Evolutionary conservation across 2,329 filamentous ascomycete genomes (phyloP), one percentile per base, ranked within the genome.

Genomic region (Didymella segeticola): DNA sequence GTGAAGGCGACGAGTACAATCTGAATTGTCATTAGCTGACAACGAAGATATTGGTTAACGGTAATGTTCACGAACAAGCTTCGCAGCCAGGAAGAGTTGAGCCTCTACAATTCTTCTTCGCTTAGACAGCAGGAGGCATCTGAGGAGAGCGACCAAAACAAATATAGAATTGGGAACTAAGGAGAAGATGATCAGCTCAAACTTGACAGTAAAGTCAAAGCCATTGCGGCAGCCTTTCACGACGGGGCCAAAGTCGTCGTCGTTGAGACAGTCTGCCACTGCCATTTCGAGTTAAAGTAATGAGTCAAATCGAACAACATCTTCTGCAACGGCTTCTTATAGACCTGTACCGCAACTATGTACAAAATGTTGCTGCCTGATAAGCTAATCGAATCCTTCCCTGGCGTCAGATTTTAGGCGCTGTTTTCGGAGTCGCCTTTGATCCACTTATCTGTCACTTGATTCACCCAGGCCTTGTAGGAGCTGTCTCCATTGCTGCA

Each of bases 171-270:
- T 47, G 2, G 68, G 70, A 19, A 74, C 50, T 9, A 74, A 63
- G 1, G 68, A 69, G 55, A 72, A 70, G 48, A 72, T 72, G 14
- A 73, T 41, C 50, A 75, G 53, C 55, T 73, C 70, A 45, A 73
- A 73, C 43, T 68, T 61, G 22, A 73, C 11, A 33, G 61, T 72
- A 43, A 73, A 73, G 50, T 73, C 68, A 31, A 64, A 64, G 15
- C 33, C 29, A 11, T 27, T n/a, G 19, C 37, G 36, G 17, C 43
- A 47, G 29, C 43, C 43, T 27, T 30, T 27, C 3, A 47, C 43
- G 7, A 38, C 17, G 15, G 43, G 43, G 2, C 43, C 43, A 14
- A 47, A 47, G 5, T 47, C 43, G 7, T 47, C 6, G 25, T 47
- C 43, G 5, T 47, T 47, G 14, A 47, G 33, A 23, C 43, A 47